These are phyloP conservation scores for Dendrocalamus latiflorus DNA, from an alignment of 202 grass and related monocot species.

Conservation along the genomic window DNA sequence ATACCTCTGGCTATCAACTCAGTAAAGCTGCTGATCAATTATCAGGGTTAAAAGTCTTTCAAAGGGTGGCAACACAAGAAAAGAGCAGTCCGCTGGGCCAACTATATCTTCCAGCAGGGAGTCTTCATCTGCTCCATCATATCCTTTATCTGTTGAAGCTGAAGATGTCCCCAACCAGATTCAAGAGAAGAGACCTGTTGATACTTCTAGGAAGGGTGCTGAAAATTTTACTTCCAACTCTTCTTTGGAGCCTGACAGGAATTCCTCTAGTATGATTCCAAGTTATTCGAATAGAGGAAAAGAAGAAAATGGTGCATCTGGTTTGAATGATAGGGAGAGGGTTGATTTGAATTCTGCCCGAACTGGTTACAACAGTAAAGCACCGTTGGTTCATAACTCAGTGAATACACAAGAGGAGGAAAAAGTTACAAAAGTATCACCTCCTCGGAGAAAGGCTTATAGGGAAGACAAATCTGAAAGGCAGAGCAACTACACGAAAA, in stretches of 20 bases:
- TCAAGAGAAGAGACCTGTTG: constrained; percentile 69
- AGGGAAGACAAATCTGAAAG: constrained; percentile 81
- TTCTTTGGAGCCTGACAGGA: constrained; percentile 63
- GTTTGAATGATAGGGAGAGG: constrained; percentile 61
- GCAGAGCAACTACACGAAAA: constrained; percentile 63
- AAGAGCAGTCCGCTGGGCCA: constrained; percentile 53
- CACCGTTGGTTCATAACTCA: constrained; percentile 50
- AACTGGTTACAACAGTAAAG: constrained; percentile 47
- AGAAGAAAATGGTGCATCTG: constrained; percentile 53
- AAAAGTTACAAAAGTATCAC: constrained; percentile 76
- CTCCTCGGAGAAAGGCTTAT: constrained; percentile 71
- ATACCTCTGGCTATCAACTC: background rate
- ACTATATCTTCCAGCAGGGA: constrained; percentile 56
- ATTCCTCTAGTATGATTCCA: constrained; percentile 59
- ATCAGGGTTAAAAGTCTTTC: constrained; percentile 99
- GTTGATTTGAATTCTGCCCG: constrained; percentile 53
- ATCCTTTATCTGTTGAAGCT: constrained; percentile 45
- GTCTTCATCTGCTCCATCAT: constrained; percentile 38
- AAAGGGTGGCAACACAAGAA: constrained; percentile 77
- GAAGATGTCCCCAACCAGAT: constrained; percentile 49
- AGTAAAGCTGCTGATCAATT: constrained; percentile 23
- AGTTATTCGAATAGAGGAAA: constrained; percentile 65
- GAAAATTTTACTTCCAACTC: constrained; percentile 62
- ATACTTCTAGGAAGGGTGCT: constrained; percentile 43
- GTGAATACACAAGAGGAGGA: constrained; percentile 68